These are phyloP conservation scores for Maudiozyma pseudohumilis DNA, from an alignment of 805 yeast genomes.

Conservation along the genomic window DNA sequence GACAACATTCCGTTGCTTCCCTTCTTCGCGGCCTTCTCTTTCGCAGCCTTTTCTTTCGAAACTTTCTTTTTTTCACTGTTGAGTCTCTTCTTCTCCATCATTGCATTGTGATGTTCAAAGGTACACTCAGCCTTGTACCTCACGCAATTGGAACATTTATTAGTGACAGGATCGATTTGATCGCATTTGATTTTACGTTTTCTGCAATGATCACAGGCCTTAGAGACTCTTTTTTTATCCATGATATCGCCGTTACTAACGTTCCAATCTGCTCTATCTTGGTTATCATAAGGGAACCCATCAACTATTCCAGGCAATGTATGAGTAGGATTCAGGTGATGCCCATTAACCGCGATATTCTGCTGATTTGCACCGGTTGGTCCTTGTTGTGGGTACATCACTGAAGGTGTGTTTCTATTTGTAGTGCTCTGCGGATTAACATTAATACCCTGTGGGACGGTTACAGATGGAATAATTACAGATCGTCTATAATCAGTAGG, in stretches of 20 bases:
- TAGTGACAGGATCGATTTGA: conserved; percentile 12
- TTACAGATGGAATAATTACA: no score
- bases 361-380: no score
- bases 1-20: neutral
- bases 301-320: neutral
- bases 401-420: no score
- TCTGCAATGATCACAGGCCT: conserved; percentile 29
- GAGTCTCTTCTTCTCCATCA: conserved; percentile 1
- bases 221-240: conserved; percentile 16
- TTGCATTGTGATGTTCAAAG: conserved; percentile 12
- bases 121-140: conserved; percentile 20
- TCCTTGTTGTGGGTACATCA: no score
- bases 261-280: neutral
- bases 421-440: no score
- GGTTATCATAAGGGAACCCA: neutral
- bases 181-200: conserved; percentile 27
- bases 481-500: no score
- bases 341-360: no score
- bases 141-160: conserved; percentile 24
- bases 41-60: neutral
- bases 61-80: neutral
- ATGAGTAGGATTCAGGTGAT: neutral
- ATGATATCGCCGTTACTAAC: neutral
- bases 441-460: no score
- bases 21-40: neutral